Base-by-base conservation (phyloP, 2,329 filamentous ascomycete species). In the Sporothrix dimorphospora region DNA sequence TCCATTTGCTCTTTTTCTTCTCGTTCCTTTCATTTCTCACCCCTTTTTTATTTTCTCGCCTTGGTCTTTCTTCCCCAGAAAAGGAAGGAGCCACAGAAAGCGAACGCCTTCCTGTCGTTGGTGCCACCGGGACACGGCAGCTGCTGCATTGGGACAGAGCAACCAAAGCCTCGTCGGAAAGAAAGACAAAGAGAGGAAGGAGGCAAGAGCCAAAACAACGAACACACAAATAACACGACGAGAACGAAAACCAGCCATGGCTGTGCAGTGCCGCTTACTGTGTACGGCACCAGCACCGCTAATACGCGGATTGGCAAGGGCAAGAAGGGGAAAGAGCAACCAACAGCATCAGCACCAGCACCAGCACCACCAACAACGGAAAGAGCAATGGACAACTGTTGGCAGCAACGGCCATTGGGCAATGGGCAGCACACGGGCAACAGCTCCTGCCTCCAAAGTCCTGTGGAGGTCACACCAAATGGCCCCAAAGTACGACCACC, bases 51-150 rank as follows among this genome's bases (percentile, higher is more conserved):
- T 42, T 59, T 57, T 53, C 53, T 24, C 47, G 16, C 42, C n/a
- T 8, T 45, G n/a, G 14, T n/a, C 53, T 21, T 66, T 45, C 38
- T 49, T 61, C 45, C 27, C 30, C 63, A 55, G 49, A 72, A 68
- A 47, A 63, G 53, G 71, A 72, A 59, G 42, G 27, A 40, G 51
- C 51, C 11, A 49, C 49, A 4, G 51, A 67, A 71, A 71, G 19
- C 42, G 14, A 16, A 5, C 27, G 40, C 49, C 34, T 7, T 14
- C 19, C 27, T 2, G 16, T 27, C 21, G 9, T 12, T 42, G 47
- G 47, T 53, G 45, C 57, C 59, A 63, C 63, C 27, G 14, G 14
- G 4, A 16, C 42, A 49, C 40, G 27, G 63, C 63, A 66, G 42
- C 63, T 66, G 21, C 63, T 49, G 27, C 16, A 51, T 67, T 67